Evolutionary conservation across 2,329 filamentous ascomycete species (phyloP).

Genomic region (Dactylellina cionopaga): DNA sequence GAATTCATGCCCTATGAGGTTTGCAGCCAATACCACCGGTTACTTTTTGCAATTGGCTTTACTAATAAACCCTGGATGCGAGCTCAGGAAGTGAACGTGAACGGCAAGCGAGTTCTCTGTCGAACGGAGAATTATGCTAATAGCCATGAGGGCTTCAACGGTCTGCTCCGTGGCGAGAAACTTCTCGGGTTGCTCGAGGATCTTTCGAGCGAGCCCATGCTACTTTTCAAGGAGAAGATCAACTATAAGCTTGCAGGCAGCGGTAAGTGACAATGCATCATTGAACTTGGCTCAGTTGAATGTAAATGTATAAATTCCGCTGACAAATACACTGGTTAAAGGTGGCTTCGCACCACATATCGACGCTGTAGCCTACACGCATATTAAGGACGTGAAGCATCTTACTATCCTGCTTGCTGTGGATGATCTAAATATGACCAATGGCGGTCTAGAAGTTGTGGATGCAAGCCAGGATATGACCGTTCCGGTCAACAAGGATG

Average conservation of each 20-base stretch:
- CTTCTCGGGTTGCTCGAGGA: conserved; percentile 58
- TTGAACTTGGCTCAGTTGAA: too few relatives aligned
- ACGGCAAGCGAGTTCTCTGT: conserved; percentile 58
- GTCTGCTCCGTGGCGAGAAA: conserved; percentile 59
- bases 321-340: too few relatives aligned
- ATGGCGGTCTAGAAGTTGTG: conserved; percentile 62
- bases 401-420: conserved; percentile 62
- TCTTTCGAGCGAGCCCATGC: conserved; percentile 53
- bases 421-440: conserved; percentile 59
- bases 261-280: too few relatives aligned
- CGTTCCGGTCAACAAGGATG: conserved; percentile 59
- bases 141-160: conserved; percentile 59
- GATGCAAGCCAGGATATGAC: conserved; percentile 60
- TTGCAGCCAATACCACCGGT: too few relatives aligned
- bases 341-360: conserved; percentile 62
- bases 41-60: too few relatives aligned
- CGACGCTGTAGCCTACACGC: conserved; percentile 62
- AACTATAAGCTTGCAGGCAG: conserved; percentile 62
- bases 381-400: conserved; percentile 62
- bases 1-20: too few relatives aligned
- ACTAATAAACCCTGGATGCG: too few relatives aligned
- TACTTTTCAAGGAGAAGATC: conserved; percentile 63
- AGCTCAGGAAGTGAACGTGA: conserved; percentile 59
- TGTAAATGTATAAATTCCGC: too few relatives aligned
- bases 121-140: conserved; percentile 60